A percentile compares a stretch with the other conserved stretches of the same genome.
These are phyloP conservation scores for Akanthomyces lecanii DNA, from an alignment of 2,329 filamentous ascomycete genomes.

Conservation along the genomic window DNA sequence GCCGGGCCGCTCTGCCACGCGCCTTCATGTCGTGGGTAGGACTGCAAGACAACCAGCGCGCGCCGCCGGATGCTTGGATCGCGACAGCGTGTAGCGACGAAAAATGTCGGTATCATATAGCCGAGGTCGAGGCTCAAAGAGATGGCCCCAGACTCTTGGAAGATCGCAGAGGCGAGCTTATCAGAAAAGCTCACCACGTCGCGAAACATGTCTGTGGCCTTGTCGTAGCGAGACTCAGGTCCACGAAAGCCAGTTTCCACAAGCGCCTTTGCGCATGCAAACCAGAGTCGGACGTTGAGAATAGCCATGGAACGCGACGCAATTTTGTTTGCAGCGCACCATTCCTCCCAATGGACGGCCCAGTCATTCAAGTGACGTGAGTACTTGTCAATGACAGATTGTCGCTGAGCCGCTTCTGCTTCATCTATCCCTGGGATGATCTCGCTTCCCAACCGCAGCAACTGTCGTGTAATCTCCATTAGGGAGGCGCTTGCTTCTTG, in stretches of 20 bases:
- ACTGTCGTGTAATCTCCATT: background rate
- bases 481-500: background rate
- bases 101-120: constrained; percentile 3
- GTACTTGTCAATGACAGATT: background rate
- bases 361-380: background rate
- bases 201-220: background rate
- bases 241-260: background rate
- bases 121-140: constrained; percentile 15
- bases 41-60: background rate
- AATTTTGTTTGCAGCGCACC: background rate
- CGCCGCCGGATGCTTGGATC: background rate
- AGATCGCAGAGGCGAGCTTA: background rate
- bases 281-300: constrained; percentile 7
- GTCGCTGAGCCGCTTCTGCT: background rate
- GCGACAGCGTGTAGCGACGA: constrained; percentile 10
- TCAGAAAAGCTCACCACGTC: background rate
- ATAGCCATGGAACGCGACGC: background rate
- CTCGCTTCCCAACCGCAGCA: background rate
- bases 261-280: background rate
- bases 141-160: background rate
- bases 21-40: constrained; percentile 1
- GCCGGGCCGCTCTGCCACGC: constrained; percentile 12
- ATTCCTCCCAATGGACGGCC: background rate
- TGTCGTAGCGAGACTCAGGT: constrained; percentile 3
- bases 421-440: background rate